phyloP scores from a whole-genome alignment of 805 yeast genomes.

The Ogataea paraovalis region DNA sequence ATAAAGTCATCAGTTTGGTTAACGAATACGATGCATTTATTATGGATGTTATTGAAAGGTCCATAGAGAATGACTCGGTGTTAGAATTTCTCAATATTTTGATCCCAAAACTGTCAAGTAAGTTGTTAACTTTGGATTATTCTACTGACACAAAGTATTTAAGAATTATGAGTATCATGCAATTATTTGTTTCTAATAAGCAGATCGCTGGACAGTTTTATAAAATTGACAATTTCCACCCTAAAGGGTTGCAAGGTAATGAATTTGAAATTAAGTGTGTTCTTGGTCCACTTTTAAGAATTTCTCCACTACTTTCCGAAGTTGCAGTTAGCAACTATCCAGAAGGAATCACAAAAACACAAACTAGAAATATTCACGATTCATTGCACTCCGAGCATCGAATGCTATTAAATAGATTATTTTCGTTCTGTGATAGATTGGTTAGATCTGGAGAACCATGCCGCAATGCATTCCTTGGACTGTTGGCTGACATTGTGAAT shows the following conservation, averaged over 20 bases:
- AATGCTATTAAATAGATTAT: conserved; percentile 57
- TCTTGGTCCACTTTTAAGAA: conserved; percentile 70
- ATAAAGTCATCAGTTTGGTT: conserved; percentile 23
- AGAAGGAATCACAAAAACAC: conserved; percentile 34
- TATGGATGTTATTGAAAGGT: conserved; percentile 50
- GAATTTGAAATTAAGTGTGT: conserved; percentile 59
- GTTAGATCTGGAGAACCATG: conserved; percentile 69
- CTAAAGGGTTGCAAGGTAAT: conserved; percentile 44
- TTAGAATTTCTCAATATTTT: conserved; percentile 56
- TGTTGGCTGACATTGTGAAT: conserved; percentile 72
- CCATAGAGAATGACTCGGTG: conserved; percentile 64
- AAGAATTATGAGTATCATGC: conserved; percentile 50
- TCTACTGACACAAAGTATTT: conserved; percentile 48
- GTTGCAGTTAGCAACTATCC: conserved; percentile 45
- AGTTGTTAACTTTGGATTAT: conserved; percentile 38
- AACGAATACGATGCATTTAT: conserved; percentile 41
- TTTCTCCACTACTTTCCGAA: conserved; percentile 68
- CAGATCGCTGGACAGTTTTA: conserved; percentile 59
- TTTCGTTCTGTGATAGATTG: conserved; percentile 65
- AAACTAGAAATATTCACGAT: conserved; percentile 48
- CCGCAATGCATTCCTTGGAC: conserved; percentile 58
- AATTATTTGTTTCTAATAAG: conserved; percentile 55
- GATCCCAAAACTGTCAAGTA: conserved; percentile 40
- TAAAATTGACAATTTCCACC: conserved; percentile 49
- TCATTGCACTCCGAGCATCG: conserved; percentile 63